A percentile compares a stretch with the other conserved stretches of the same genome.
These are phyloP conservation scores for Polyporus tsugae DNA, from an alignment of 1,284 basidiomycete species.

Conservation along the genomic window DNA sequence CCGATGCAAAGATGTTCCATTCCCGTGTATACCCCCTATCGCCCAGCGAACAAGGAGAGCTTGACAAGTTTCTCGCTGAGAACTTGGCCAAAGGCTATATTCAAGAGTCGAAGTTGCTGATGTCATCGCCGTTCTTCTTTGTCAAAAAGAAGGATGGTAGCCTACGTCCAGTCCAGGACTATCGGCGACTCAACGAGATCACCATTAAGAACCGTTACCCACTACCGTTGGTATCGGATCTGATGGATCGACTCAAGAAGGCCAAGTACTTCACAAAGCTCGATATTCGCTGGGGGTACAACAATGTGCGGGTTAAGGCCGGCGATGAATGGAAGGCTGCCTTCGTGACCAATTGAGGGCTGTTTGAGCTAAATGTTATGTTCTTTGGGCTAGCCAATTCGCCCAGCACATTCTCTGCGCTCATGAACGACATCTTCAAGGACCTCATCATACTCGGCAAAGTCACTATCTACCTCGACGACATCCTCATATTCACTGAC, in stretches of 20 bases:
- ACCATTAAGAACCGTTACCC: constrained; percentile 38
- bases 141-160: constrained; percentile 50
- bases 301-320: constrained; percentile 17
- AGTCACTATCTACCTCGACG: too few relatives aligned
- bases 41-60: background rate
- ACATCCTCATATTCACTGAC: too few relatives aligned
- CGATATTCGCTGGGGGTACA: constrained; percentile 11
- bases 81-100: constrained; percentile 40
- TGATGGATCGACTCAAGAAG: constrained; percentile 11
- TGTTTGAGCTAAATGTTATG: constrained; percentile 13
- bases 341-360: constrained; percentile 10
- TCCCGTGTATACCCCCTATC: constrained; percentile 17
- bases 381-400: constrained; percentile 17
- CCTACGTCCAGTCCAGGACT: constrained; percentile 43
- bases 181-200: constrained; percentile 26
- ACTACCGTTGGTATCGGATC: constrained; percentile 9
- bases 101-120: constrained; percentile 38
- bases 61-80: constrained; percentile 40
- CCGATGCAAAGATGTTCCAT: constrained; percentile 9
- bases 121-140: constrained; percentile 47
- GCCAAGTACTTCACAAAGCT: constrained; percentile 20
- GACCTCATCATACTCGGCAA: too few relatives aligned
- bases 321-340: constrained; percentile 21
- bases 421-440: constrained; percentile 10
- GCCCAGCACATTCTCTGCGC: constrained; percentile 11